Evolutionary conservation across 1,139 yeast species (phyloP), one percentile per base, ranked within the genome.

Genomic region (Magnusiomyces ingens): DNA sequence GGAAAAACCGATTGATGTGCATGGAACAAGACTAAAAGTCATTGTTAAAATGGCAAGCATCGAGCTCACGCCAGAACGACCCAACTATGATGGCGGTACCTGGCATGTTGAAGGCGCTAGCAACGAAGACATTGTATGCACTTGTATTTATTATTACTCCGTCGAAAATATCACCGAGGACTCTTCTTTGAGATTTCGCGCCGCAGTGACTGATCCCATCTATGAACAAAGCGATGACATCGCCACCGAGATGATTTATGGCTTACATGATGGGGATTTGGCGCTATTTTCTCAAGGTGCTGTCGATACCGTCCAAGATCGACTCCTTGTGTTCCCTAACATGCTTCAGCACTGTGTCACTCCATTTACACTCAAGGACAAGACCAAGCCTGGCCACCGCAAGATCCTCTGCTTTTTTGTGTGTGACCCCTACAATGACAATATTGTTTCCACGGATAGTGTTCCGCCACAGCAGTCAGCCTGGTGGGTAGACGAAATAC

Each of bases 31-130:
- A 26, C 59, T 74, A 49, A 73, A 73, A 57, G 75, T 75, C 3
- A 72, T 75, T 50, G 73, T 70, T 15, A 75, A 75, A 58, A 52
- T 75, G 55, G 76, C 78, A 22, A 70, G 72, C 57, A 75, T 75
- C 52, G 74, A 72, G 56, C 64, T 75, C 50, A 73, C 76, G 2
- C 78, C 79, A 0, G 75, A 73, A 45, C 67, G 68, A 18, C 75
- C 77, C 12, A 53, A 45, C 2, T 75, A 75, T 52, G 52, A 60
- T 1, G 79, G 79, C 5, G 78, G 79, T 0, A 58, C 74, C 2
- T 75, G 79, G 79, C 79, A 75, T 53, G 69, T 75, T 0, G 79
- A 75, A 59, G 79, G 78, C 1, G 66, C 73, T 2, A 65, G 68
- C 45, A 71, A 71, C 56, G 79, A 75, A 60, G 73, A 72, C 57